Evolutionary conservation across 495 filamentous ascomycete species (phyloP), one percentile per base, ranked within the genome.

Genomic region (Aspergillus taichungensis): DNA sequence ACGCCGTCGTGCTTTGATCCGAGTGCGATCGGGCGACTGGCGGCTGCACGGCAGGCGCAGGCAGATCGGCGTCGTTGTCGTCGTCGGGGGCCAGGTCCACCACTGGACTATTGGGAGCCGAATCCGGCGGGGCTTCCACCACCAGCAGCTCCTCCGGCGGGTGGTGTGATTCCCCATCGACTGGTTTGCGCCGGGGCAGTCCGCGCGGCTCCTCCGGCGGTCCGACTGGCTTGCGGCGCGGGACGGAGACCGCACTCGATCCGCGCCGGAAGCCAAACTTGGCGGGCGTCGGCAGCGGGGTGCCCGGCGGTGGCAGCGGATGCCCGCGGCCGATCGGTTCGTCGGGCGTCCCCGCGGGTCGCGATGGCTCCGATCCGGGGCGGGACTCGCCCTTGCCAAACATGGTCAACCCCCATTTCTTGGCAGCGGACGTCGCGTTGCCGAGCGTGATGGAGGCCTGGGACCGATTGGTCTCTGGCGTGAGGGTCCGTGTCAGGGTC

Each of bases 401-500:
- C 5, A 86, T 79, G 53, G 77, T 83, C 69, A 79, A 76, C 12
- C 85, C 78, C 90, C 89, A 96, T 62, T 85, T 88, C 60, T 84
- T 90, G 3, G 88, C 87, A 9, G 78, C 82, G 5, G 84, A 82
- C 11, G 87, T 85, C 4, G 82, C 87, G 36, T 81, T 81, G 0
- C 82, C 77, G 31, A 94, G 72, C 5, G 83, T 78, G 27, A 78
- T 70, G 7, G 73, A 64, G 5, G 60, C 64, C 32, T 59, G 59
- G 34, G 54, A 46, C 55, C 57, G 68, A 41, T 64, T 68, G 18
- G 59, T 53, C 11, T 64, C 54, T 6, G 57, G 59, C 5, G 53
- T 55, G 12, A 69, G 52, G 5, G 70, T 66, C 13, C 56, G 57
- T 37, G 62, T 59, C 6, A 73, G 56, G 5, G 55, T 67, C 48